These are phyloP conservation scores for Xylariaceae sp. DNA, from an alignment of 2,329 filamentous ascomycete species.

Conservation along the genomic window DNA sequence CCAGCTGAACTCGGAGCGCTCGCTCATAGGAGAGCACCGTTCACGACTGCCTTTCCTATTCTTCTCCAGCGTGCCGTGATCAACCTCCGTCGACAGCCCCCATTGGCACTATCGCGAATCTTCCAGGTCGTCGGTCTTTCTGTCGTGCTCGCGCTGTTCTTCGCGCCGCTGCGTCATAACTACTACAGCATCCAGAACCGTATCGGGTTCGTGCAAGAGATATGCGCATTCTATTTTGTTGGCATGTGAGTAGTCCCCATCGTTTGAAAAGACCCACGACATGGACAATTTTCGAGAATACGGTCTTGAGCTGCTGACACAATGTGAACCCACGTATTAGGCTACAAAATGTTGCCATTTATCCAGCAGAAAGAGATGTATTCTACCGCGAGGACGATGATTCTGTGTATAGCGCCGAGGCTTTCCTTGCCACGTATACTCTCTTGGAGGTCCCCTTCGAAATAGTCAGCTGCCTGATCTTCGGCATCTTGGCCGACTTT, in stretches of 20 bases:
- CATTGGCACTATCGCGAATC: constrained; percentile 59
- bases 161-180: constrained; percentile 65
- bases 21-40: constrained; percentile 58
- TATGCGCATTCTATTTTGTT: constrained; percentile 68
- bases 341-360: constrained; percentile 74
- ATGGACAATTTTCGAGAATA: neutral
- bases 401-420: constrained; percentile 65
- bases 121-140: constrained; percentile 65
- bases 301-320: neutral
- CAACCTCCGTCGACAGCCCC: constrained; percentile 65
- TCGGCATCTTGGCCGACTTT: constrained; percentile 60
- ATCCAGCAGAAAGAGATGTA: constrained; percentile 68
- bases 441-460: constrained; percentile 70
- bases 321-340: constrained; percentile 37
- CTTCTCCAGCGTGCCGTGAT: constrained; percentile 64
- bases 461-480: constrained; percentile 60
- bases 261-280: neutral
- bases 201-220: constrained; percentile 69
- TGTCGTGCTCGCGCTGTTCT: constrained; percentile 63
- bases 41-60: constrained; percentile 61
- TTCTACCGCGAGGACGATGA: constrained; percentile 77
- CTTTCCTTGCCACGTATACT: constrained; percentile 68
- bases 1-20: constrained; percentile 70
- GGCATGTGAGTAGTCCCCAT: constrained; percentile 34
- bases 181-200: constrained; percentile 69